Base-by-base conservation (phyloP, 768 basidiomycete species). In the Lentinula boryana region DNA sequence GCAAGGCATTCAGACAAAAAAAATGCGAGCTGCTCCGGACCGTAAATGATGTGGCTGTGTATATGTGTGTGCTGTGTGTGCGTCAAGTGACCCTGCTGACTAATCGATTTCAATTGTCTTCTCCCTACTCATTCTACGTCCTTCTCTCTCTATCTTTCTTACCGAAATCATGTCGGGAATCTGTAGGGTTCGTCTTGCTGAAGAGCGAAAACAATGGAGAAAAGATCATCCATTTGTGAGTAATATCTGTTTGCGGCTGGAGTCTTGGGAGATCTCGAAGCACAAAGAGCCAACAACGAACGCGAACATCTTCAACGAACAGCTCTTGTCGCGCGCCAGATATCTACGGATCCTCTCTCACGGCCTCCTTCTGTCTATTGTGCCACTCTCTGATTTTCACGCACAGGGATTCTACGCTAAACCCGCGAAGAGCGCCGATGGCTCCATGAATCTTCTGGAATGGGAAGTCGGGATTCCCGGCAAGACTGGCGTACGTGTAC, bases 401-500 rank as follows among this genome's bases (percentile, higher is more conserved):
- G 10, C 32, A 18, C 69, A 99, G 96, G 96, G 96, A 65, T 99
- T 99, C 78, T 98, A 89, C 70, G 97, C 97, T 43, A 91, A 93
- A 71, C 97, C 97, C 23, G 78, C 83, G 49, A 99, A 99, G 75
- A 82, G 87, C 18, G 70, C 85, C 23, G 97, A 99, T 75, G 94
- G 96, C 16, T 89, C 94, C 2, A 88, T 98, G 86, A 95, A 98
- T 74, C 79, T 99, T 52, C 86, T 98, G 85, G 87, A 93, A 71
- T 99, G 97, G 97, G 97, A 98, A 71, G 95, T 97, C 2, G 97
- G 97, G 23, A 98, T 99, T 66, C 97, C 97, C 16, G 97, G 97
- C 32, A 98, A 97, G 76, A 64, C 80, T 53, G 81, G 80, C 62
- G 97, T 97, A 74, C 75, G 91, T 82, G 12, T 15, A n/a, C 3